These are phyloP conservation scores for Penicillium soppii DNA, from an alignment of 495 filamentous ascomycete genomes.

Conservation along the genomic window DNA sequence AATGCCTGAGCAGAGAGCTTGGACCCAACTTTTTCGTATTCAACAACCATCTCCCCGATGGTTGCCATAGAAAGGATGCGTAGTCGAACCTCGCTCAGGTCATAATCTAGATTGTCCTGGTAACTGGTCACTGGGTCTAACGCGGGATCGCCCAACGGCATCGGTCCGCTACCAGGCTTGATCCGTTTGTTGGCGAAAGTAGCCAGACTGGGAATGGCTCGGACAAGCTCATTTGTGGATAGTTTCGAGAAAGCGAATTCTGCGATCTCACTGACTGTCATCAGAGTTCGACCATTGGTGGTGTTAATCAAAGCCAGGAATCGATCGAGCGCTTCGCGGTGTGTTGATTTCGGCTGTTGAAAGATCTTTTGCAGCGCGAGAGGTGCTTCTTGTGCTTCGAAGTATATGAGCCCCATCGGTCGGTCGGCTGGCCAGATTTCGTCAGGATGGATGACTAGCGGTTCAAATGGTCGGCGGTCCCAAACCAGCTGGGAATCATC, in stretches of 20 bases:
- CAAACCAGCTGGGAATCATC: slow-evolving; percentile 54
- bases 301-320: slow-evolving; percentile 26
- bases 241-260: slow-evolving; percentile 24
- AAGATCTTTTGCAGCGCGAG: slow-evolving; percentile 13
- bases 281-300: slow-evolving; percentile 17
- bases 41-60: slow-evolving; percentile 34
- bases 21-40: slow-evolving; percentile 24
- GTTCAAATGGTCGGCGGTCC: slow-evolving; percentile 63
- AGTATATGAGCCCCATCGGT: slow-evolving; percentile 31
- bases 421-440: slow-evolving; percentile 57
- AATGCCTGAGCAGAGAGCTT: slow-evolving; percentile 22
- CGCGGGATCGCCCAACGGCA: slow-evolving; percentile 8
- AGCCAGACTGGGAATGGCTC: slow-evolving; percentile 32
- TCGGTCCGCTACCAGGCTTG: slow-evolving; percentile 29
- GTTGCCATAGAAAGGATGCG: slow-evolving; percentile 16
- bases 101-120: slow-evolving; percentile 40
- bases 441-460: slow-evolving; percentile 43
- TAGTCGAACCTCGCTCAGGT: slow-evolving; percentile 29
- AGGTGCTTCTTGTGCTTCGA: slow-evolving; percentile 34
- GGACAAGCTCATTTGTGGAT: slow-evolving; percentile 30
- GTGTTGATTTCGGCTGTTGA: slow-evolving; percentile 7
- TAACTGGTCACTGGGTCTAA: slow-evolving; percentile 23
- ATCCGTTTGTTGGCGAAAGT: slow-evolving; percentile 28
- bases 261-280: slow-evolving; percentile 27
- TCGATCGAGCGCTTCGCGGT: slow-evolving; percentile 12